A percentile compares a stretch with the other conserved stretches of the same genome.
Conservation (phyloP, 345 rosid genomes). For the Euphorbia pulcherrima region DNA sequence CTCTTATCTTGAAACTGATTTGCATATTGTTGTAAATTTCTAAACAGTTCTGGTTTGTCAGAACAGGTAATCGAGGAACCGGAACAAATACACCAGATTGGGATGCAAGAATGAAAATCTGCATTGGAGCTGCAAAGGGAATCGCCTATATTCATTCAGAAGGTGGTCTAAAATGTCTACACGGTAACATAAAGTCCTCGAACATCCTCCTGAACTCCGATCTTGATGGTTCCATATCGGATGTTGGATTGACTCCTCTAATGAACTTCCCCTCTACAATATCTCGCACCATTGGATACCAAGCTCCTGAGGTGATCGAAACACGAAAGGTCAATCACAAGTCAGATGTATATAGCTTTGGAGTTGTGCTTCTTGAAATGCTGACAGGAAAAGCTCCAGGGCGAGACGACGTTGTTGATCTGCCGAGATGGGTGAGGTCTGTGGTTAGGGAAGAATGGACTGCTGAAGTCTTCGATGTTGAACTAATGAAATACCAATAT, state of each 20-base stretch:
- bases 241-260: conserved; percentile 60
- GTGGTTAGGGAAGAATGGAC: conserved; percentile 87
- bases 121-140: conserved; percentile 62
- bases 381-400: conserved; percentile 71
- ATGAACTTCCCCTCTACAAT: conserved; percentile 59
- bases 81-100: conserved; percentile 66
- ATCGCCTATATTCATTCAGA: conserved; percentile 62
- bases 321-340: conserved; percentile 66
- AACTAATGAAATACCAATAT: conserved; percentile 68
- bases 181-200: conserved; percentile 82
- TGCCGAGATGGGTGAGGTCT: conserved; percentile 86
- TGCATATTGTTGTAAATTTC: conserved; percentile 14
- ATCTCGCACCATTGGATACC: conserved; percentile 63
- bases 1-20: conserved; percentile 7
- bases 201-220: conserved; percentile 66
- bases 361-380: conserved; percentile 77
- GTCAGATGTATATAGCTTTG: conserved; percentile 73
- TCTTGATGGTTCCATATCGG: conserved; percentile 50
- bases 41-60: no score
- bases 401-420: conserved; percentile 70
- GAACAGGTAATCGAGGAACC: conserved; percentile 51
- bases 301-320: conserved; percentile 66
- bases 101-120: conserved; percentile 63
- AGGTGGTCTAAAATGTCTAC: conserved; percentile 68
- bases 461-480: conserved; percentile 80